A percentile compares a stretch with the other conserved stretches of the same genome.
Conservation (phyloP, 2,329 filamentous ascomycete species). For the Chaetomium sp. region DNA sequence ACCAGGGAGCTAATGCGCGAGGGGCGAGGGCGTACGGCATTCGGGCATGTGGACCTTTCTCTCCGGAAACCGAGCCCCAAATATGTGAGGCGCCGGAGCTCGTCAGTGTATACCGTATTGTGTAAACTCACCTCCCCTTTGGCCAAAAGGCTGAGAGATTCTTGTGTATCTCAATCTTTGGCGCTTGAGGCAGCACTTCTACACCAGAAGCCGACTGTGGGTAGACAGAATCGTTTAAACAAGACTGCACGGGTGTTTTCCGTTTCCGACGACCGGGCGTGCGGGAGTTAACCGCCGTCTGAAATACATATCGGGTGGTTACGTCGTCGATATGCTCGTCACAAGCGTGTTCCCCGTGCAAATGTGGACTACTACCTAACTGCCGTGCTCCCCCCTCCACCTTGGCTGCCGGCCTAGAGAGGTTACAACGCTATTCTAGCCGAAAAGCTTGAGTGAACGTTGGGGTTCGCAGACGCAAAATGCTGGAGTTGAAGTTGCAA, state of each 20-base stretch:
- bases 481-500: neutral
- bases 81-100: neutral
- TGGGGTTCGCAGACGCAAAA: neutral
- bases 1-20: conserved; percentile 12
- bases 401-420: neutral
- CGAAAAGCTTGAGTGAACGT: conserved; percentile 17
- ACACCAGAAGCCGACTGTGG: no score
- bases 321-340: no score
- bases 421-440: conserved; percentile 11
- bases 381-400: neutral
- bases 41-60: neutral
- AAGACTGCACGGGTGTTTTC: no score
- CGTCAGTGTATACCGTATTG: no score
- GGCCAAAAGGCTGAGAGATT: no score
- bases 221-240: no score
- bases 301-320: no score
- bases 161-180: neutral
- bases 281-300: no score
- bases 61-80: no score
- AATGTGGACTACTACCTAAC: neutral
- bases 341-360: neutral
- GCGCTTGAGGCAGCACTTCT: no score
- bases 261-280: no score
- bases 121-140: no score
- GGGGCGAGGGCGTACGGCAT: conserved; percentile 7